Conservation (phyloP, 2,329 filamentous ascomycete species). For the Neopestalotiopsis sp. region DNA sequence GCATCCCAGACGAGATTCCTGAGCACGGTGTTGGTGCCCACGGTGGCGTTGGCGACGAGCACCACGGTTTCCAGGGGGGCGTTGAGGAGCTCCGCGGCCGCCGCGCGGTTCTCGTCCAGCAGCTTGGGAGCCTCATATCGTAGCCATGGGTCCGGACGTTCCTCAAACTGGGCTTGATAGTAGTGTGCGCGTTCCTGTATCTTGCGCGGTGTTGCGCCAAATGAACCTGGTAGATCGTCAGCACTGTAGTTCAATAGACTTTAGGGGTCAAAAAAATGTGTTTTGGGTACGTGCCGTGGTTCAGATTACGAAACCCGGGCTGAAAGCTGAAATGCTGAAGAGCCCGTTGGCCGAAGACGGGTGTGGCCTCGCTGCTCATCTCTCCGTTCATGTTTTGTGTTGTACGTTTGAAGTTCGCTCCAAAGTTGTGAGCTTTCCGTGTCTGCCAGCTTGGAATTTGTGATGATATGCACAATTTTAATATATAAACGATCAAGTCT, state of each 20-base stretch:
- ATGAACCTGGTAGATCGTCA: slow-evolving; percentile 64
- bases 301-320: slow-evolving; percentile 73
- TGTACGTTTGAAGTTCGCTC: no score
- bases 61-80: slow-evolving; percentile 71
- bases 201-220: slow-evolving; percentile 72
- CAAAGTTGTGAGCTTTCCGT: no score
- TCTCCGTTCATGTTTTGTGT: neutral
- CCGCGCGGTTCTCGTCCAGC: slow-evolving; percentile 68
- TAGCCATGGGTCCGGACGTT: slow-evolving; percentile 76
- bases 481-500: no score
- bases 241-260: no score
- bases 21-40: slow-evolving; percentile 79
- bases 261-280: neutral
- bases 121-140: slow-evolving; percentile 68
- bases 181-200: slow-evolving; percentile 64
- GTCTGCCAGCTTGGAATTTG: no score
- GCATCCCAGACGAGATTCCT: slow-evolving; percentile 71
- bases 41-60: slow-evolving; percentile 82
- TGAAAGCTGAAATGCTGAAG: slow-evolving; percentile 73
- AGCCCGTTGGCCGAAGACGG: slow-evolving; percentile 56
- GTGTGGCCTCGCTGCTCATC: neutral
- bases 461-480: no score
- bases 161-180: slow-evolving; percentile 73
- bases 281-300: slow-evolving; percentile 66
- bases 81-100: slow-evolving; percentile 70